Evolutionary conservation across 495 filamentous ascomycete species (phyloP).

Genomic region (Terfezia claveryi): DNA sequence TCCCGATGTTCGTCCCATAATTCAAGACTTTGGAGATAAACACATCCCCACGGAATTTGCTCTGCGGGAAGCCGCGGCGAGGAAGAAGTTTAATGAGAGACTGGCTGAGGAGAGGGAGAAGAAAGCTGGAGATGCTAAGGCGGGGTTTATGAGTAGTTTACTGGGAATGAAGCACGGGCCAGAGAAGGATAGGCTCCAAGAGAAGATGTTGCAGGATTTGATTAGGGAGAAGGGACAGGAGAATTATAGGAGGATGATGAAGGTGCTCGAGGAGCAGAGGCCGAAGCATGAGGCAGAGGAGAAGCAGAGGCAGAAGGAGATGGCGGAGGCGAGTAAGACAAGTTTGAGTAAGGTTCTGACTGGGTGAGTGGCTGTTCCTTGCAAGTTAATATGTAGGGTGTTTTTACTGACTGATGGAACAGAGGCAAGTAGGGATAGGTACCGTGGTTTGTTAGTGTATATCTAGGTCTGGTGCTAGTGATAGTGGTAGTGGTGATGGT

Average conservation of each 20-base stretch:
- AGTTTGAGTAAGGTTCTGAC: slow-evolving; percentile 45
- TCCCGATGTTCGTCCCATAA: slow-evolving; percentile 56
- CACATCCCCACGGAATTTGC: slow-evolving; percentile 77
- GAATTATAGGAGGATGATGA: slow-evolving; percentile 71
- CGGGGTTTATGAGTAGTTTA: slow-evolving; percentile 39
- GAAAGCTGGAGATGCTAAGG: slow-evolving; percentile 23
- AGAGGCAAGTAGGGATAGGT: not conserved
- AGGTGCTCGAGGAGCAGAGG: slow-evolving; percentile 73
- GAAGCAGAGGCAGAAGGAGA: slow-evolving; percentile 57
- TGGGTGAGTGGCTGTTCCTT: slow-evolving; percentile 4
- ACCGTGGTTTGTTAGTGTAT: not conserved
- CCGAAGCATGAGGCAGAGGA: slow-evolving; percentile 89
- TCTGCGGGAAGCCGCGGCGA: slow-evolving; percentile 59
- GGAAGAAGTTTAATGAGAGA: slow-evolving; percentile 57
- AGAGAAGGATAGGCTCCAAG: slow-evolving; percentile 33
- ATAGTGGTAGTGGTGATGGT: not conserved
- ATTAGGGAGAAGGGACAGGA: slow-evolving; percentile 75
- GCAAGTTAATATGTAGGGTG: not conserved
- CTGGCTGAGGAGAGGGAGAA: slow-evolving; percentile 49
- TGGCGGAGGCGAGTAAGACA: slow-evolving; percentile 73
- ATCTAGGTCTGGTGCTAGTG: not conserved
- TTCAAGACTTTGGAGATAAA: slow-evolving; percentile 71
- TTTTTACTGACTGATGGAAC: not conserved
- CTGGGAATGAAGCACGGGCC: slow-evolving; percentile 51
- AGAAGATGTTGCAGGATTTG: slow-evolving; percentile 81